A percentile compares a stretch with the other conserved stretches of the same genome.
Evolutionary conservation across 176 grass and related monocot species (phyloP).

Genomic region (Oryza brachyantha): DNA sequence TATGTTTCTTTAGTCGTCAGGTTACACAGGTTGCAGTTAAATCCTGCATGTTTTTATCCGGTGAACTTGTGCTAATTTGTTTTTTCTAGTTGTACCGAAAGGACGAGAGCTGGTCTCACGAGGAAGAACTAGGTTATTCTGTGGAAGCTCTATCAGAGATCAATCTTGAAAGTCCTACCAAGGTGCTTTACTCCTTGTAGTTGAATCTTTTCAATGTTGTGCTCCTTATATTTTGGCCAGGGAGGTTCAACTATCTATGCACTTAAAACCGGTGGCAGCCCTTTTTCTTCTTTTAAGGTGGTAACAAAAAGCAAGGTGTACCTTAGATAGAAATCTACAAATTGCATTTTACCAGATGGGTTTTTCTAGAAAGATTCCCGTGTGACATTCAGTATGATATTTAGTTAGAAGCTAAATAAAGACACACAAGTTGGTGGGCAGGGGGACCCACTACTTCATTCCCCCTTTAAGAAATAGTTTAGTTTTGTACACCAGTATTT

Average conservation of each 20-base stretch:
- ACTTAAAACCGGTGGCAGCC: neutral
- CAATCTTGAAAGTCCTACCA: slow-evolving; percentile 37
- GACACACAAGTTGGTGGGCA: no score
- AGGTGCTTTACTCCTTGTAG: slow-evolving; percentile 42
- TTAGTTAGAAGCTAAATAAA: neutral
- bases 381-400: neutral
- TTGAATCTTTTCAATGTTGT: slow-evolving; percentile 8
- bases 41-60: slow-evolving; percentile 18
- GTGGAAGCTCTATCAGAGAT: slow-evolving; percentile 81
- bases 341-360: no score
- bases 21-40: neutral
- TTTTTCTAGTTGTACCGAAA: slow-evolving; percentile 47
- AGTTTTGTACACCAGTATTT: no score
- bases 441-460: no score
- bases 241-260: neutral
- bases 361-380: neutral
- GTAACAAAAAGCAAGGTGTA: neutral
- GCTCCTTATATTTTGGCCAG: neutral
- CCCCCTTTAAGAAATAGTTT: no score
- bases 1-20: slow-evolving; percentile 17
- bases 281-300: neutral
- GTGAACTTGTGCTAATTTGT: slow-evolving; percentile 15
- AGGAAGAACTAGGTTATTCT: slow-evolving; percentile 55
- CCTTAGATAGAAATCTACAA: no score
- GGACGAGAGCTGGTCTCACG: slow-evolving; percentile 34